Evolutionary conservation across 768 basidiomycete species (phyloP), one percentile per base, ranked within the genome.

Genomic region (Multifurca ochricompacta): DNA sequence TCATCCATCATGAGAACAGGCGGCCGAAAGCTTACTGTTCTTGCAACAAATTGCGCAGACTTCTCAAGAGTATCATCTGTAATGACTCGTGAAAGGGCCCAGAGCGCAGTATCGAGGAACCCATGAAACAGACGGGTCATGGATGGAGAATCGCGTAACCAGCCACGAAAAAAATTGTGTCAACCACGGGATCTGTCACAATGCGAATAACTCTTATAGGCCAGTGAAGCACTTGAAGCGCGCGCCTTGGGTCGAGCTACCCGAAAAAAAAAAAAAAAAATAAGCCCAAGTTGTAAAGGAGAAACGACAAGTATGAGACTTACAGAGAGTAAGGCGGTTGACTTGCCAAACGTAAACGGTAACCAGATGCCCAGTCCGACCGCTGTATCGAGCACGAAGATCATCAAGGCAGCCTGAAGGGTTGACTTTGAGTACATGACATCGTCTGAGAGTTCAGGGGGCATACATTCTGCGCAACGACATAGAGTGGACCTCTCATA

Each of bases 311-410:
- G 8, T 16, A n/a, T 34, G 6, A 60, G 6, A 76, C 87, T 54
- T 66, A 93, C 91, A 6, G 83, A 80, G 44, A 96, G 69, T 7
- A 92, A 71, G 3, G 88, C 87, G 4, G 82, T 71, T 0, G 86
- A 79, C 68, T 93, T 95, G 6, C 95, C 95, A n/a, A 96, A 71
- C 0, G 86, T 87, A 68, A 90, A 92, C 0, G 95, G 95, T 36
- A 91, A 67, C 80, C 85, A 92, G 34, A 96, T 70, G 10, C 88
- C 82, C 19, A 91, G 65, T 18, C 84, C 85, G 41, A 96, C 85
- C 5, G 87, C 86, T 7, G 84, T 82, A 52, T 87, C 84, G 48
- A 97, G 76, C 25, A 97, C 83, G 57, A 94, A 83, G 18, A 89
- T 80, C 82, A 92, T 92, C 56, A 97, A 71, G 34, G 85, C 79